Base-by-base conservation (phyloP, 352 stramenopile species). In the Phytophthora litchii region DNA sequence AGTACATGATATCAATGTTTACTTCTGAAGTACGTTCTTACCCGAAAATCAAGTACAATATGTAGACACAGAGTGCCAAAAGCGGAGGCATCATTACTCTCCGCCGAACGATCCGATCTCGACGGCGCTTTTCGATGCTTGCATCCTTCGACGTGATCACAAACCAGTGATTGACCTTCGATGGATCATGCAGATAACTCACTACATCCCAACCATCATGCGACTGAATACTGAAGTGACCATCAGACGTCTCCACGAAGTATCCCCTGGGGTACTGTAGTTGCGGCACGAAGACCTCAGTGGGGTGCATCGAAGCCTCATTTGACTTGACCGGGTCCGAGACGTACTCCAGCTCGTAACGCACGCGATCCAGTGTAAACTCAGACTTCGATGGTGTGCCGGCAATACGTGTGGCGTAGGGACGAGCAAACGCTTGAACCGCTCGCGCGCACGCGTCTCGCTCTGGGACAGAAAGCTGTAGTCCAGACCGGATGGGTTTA, bases 271-370 rank as follows among this genome's bases (percentile, higher is more conserved):
- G 78, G 55, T 93, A 95, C 55, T 95, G 86, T 46, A 80, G 61
- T 32, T 87, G 70, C 14, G 86, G 86, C 46, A 95, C 76, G 50
- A 90, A 86, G n/a, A 95, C 55, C 50, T 93, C 83, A 0, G 70
- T 78, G 6, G 58, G 51, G 25, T 72, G 56, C 54, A 60, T 65
- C 17, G 62, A 54, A 19, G 44, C 48, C 38, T 73, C 57, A 42
- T 67, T 80, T 0, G 60, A 59, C 35, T 80, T 87, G n/a, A 51
- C 50, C 7, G 48, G 35, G 31, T 73, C 57, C 4, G 74, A 78
- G 0, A 67, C 40, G 48, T 78, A 90, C 31, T 88, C 70, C 27
- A 92, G 58, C 20, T 84, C 67, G 54, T 92, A 94, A n/a, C 69
- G 73, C 6, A 67, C 70, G 11, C 62, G 67, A 7, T 72, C 48